phyloP scores from a whole-genome alignment of 176 grass and related monocot species.

The Dactylis glomerata region DNA sequence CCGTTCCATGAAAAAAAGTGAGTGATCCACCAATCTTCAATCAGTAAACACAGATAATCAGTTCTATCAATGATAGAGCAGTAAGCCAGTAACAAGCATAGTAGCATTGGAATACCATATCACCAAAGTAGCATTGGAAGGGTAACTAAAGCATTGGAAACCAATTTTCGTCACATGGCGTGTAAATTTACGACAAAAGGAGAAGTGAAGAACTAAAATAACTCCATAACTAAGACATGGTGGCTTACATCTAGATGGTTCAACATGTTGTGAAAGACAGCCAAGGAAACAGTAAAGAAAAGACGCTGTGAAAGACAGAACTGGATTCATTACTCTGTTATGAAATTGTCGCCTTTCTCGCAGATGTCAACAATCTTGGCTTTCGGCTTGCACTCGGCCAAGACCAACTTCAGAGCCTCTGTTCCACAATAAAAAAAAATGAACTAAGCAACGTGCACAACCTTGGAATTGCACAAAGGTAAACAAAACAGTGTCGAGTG shows the following conservation, averaged over 20 bases:
- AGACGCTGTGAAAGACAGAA: neutral
- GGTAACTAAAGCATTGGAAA: too few species aligned
- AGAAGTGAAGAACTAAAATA: too few species aligned
- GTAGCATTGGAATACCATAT: conserved; percentile 64
- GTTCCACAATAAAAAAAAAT: conserved; percentile 13
- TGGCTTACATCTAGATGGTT: too few species aligned
- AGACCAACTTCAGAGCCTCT: conserved; percentile 84
- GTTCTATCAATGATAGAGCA: neutral
- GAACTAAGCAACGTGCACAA: conserved; percentile 27
- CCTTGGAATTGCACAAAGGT: neutral
- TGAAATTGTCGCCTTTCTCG: conserved; percentile 85
- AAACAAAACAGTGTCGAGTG: neutral
- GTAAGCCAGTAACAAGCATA: neutral
- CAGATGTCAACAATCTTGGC: conserved; percentile 94
- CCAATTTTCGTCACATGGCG: too few species aligned
- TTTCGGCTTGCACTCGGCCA: conserved; percentile 83
- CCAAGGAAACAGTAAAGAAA: conserved; percentile 10
- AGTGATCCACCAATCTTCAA: too few species aligned
- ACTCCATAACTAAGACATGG: too few species aligned
- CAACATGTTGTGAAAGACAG: conserved; percentile 65
- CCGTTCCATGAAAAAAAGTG: conserved; percentile 77
- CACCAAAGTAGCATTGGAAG: conserved; percentile 97
- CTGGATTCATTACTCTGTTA: conserved; percentile 63
- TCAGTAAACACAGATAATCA: conserved; percentile 29
- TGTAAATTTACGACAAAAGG: too few species aligned